Percentiles rank a stretch among this genome's conserved stretches.
Evolutionary conservation across 768 basidiomycete species (phyloP).

Genomic region (Porpolomopsis calyptriformis): DNA sequence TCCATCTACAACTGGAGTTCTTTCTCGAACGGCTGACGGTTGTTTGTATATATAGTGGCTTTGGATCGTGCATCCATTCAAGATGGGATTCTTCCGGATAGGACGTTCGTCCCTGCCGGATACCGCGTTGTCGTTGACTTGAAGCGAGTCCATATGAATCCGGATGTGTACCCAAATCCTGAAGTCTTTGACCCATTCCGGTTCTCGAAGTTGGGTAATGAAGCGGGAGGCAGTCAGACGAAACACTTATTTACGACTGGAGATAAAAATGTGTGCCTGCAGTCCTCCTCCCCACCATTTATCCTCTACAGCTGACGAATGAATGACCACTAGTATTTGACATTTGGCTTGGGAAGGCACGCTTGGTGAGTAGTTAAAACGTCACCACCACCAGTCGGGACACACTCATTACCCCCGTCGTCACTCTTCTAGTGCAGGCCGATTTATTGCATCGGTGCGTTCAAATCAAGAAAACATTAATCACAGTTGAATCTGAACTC

Average conservation of each 20-base stretch:
- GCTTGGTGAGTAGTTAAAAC: not conserved
- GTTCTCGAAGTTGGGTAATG: slow-evolving; percentile 24
- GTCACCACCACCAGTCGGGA: not conserved
- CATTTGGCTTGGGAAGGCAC: slow-evolving; percentile 26
- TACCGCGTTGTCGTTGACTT: slow-evolving; percentile 25
- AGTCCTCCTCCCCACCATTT: not conserved
- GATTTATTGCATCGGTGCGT: slow-evolving; percentile 28
- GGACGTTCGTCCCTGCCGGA: slow-evolving; percentile 22
- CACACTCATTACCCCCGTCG: slow-evolving; percentile 18
- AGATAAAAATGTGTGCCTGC: slow-evolving; percentile 22
- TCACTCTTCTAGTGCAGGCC: slow-evolving; percentile 28
- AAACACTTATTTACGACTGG: slow-evolving; percentile 27
- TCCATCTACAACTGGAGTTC: not conserved
- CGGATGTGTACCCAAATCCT: slow-evolving; percentile 25
- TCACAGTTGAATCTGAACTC: not conserved
- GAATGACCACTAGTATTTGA: slow-evolving; percentile 28
- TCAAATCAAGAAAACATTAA: too few species aligned
- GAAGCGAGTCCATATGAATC: slow-evolving; percentile 25
- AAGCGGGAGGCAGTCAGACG: slow-evolving; percentile 16
- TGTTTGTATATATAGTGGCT: slow-evolving; percentile 22
- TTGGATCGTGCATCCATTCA: slow-evolving; percentile 20
- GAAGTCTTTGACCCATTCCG: slow-evolving; percentile 26
- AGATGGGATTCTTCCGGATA: slow-evolving; percentile 23
- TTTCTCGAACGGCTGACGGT: too few species aligned
- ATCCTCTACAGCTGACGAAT: slow-evolving; percentile 6